Evolutionary conservation across 2,329 filamentous ascomycete species (phyloP).

Genomic region (Parascedosporium putredinis): DNA sequence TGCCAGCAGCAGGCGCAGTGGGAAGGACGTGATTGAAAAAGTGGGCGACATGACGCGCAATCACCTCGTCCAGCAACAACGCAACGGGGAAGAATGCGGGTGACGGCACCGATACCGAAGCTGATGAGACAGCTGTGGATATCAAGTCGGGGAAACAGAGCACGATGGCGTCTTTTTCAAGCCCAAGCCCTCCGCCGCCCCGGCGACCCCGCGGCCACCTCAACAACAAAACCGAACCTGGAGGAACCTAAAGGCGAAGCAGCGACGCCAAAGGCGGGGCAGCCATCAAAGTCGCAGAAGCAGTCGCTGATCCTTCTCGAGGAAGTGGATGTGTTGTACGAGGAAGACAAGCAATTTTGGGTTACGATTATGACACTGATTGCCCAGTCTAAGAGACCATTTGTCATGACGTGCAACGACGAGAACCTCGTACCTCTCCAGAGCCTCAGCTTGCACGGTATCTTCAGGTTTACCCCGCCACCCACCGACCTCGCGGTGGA

Average conservation of each 20-base stretch:
- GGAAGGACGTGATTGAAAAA: constrained; percentile 80
- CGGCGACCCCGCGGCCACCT: constrained; percentile 15
- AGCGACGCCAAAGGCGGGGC: constrained; percentile 17
- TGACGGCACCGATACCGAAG: constrained; percentile 14
- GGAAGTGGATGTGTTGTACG: constrained; percentile 87
- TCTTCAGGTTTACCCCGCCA: constrained; percentile 64
- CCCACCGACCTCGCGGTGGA: constrained; percentile 62
- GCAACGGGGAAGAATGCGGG: constrained; percentile 21
- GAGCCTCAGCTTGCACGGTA: constrained; percentile 69
- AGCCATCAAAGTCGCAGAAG: constrained; percentile 52
- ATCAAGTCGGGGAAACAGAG: constrained; percentile 62
- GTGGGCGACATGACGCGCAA: constrained; percentile 97
- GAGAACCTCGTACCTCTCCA: constrained; percentile 70
- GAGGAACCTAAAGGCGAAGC: neutral
- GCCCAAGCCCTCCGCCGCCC: constrained; percentile 26
- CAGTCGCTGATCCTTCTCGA: constrained; percentile 92
- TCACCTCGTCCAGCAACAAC: constrained; percentile 61
- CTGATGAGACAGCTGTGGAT: constrained; percentile 32
- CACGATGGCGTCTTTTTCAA: constrained; percentile 78
- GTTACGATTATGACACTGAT: constrained; percentile 68
- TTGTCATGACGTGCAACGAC: constrained; percentile 92
- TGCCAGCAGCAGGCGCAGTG: constrained; percentile 68
- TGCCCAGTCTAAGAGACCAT: constrained; percentile 75
- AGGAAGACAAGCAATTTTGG: constrained; percentile 96
- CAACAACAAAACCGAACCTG: constrained; percentile 18